Evolutionary conservation across 495 filamentous ascomycete genomes (phyloP).

Genomic region (Articulospora tetracladia): DNA sequence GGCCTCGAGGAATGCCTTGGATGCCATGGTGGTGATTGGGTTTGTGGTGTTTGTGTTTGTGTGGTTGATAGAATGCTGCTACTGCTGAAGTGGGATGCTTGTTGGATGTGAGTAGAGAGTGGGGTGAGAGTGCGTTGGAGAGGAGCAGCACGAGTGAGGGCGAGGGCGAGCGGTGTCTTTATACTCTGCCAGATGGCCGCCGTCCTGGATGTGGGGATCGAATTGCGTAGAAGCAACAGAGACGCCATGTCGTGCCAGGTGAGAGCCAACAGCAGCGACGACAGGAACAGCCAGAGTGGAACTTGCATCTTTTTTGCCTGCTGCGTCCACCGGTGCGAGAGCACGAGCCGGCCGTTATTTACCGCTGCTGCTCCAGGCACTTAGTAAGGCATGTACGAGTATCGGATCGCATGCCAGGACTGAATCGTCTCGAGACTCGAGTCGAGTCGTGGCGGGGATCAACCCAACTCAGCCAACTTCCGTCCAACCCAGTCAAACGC

Average conservation of each 20-base stretch:
- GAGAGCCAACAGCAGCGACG: conserved; percentile 1
- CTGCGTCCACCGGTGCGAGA: neutral
- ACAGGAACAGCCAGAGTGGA: conserved; percentile 13
- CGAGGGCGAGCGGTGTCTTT: neutral
- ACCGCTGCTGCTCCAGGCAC: neutral
- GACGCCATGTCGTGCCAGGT: conserved; percentile 16
- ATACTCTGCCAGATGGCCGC: conserved; percentile 6
- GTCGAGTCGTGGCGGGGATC: too few species aligned
- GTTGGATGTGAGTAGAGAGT: neutral
- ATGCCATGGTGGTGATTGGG: neutral
- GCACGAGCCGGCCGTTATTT: neutral
- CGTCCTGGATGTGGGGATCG: neutral
- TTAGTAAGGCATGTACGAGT: neutral
- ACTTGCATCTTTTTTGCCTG: conserved; percentile 7
- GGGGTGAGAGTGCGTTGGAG: neutral
- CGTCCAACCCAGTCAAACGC: too few species aligned
- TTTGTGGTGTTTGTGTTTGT: neutral
- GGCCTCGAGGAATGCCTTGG: conserved; percentile 43
- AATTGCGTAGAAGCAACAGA: conserved; percentile 1
- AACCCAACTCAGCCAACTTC: too few species aligned
- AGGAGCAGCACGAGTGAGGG: neutral
- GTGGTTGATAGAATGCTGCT: too few species aligned
- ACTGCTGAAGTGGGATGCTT: neutral
- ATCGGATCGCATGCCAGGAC: too few species aligned
- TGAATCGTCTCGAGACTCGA: too few species aligned